Evolutionary conservation across 1,284 basidiomycete species (phyloP).

Genomic region (Neotropicomus parvogracilis): DNA sequence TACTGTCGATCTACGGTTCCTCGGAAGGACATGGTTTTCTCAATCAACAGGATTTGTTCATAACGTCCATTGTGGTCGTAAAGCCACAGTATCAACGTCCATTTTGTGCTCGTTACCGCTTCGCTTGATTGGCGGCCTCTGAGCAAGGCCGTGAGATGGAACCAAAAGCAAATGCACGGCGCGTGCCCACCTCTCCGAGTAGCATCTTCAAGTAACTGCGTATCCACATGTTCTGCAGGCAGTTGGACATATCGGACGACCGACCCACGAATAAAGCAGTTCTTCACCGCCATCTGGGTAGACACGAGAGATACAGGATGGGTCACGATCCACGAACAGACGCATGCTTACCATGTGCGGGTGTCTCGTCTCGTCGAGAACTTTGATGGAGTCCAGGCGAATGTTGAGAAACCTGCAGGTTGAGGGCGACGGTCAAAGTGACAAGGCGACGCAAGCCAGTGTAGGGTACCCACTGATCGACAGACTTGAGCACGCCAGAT

Average conservation of each 20-base stretch:
- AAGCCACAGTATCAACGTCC: background rate
- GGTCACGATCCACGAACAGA: background rate
- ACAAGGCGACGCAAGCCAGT: background rate
- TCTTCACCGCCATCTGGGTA: slow-evolving; percentile 93
- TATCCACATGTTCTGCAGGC: slow-evolving; percentile 91
- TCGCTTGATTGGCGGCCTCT: slow-evolving; percentile 55
- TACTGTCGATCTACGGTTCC: background rate
- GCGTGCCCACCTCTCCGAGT: slow-evolving; percentile 81
- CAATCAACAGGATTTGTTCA: background rate
- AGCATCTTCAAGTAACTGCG: slow-evolving; percentile 94
- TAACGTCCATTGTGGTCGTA: background rate
- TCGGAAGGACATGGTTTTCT: background rate
- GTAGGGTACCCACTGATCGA: slow-evolving; percentile 79
- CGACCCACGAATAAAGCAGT: slow-evolving; percentile 97
- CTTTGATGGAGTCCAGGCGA: slow-evolving; percentile 90
- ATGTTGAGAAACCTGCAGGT: slow-evolving; percentile 89
- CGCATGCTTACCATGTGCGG: slow-evolving; percentile 84
- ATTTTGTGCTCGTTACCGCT: slow-evolving; percentile 39
- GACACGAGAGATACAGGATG: background rate
- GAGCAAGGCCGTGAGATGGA: slow-evolving; percentile 13
- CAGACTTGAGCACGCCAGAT: slow-evolving; percentile 93
- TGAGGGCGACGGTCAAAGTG: background rate
- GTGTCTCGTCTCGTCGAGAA: slow-evolving; percentile 88
- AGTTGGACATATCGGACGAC: slow-evolving; percentile 97
- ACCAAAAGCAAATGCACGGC: background rate